A percentile compares a stretch with the other conserved stretches of the same genome.
Conservation (phyloP, 2,329 filamentous ascomycete species). For the Epichloe typhina region DNA sequence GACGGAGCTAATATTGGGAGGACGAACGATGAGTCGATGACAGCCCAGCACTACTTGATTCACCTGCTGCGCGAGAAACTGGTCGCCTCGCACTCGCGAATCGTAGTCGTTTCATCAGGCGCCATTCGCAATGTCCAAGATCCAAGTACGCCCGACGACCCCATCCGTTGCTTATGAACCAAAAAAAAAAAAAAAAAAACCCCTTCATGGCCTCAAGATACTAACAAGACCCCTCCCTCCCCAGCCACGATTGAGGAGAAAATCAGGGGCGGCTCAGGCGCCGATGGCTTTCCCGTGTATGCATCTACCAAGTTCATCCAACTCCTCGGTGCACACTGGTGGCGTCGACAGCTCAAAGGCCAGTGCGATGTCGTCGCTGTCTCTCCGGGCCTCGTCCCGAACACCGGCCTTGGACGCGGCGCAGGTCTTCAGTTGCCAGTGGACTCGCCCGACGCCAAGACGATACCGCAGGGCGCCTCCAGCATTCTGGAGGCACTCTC, state of each 20-base stretch:
- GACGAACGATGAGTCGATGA: no score
- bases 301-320: constrained; percentile 35
- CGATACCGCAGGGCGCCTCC: constrained; percentile 30
- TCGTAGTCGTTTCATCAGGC: constrained; percentile 39
- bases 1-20: neutral
- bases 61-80: constrained; percentile 36
- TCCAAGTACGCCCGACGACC: constrained; percentile 14
- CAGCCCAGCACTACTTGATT: constrained; percentile 40
- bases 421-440: constrained; percentile 14
- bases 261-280: constrained; percentile 26
- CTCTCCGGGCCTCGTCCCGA: constrained; percentile 38
- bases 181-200: no score
- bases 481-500: constrained; percentile 32
- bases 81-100: constrained; percentile 29
- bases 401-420: constrained; percentile 28
- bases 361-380: constrained; percentile 35
- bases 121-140: constrained; percentile 29
- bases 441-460: constrained; percentile 34
- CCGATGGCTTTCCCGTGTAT: constrained; percentile 21
- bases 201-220: neutral
- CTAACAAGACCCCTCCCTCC: neutral
- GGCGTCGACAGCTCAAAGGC: constrained; percentile 36
- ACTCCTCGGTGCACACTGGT: constrained; percentile 40
- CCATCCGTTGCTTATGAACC: no score
- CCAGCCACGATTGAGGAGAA: constrained; percentile 25